Conservation (phyloP, 345 rosid species). For the Lepidium sativum region DNA sequence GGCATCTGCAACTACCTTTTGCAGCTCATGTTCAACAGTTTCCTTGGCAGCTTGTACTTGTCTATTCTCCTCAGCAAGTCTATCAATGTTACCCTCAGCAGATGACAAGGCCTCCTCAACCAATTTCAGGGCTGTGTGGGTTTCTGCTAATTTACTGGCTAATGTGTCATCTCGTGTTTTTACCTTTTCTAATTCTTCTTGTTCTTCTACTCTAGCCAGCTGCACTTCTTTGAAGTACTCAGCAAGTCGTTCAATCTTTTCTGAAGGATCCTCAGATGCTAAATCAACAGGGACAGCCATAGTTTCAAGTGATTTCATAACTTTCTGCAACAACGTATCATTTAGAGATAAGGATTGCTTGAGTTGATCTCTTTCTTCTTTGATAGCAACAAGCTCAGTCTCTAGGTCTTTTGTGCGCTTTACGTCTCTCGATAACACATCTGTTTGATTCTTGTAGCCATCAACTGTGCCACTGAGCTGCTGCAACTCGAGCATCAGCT, state of each 20-base stretch:
- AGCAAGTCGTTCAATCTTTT: constrained; percentile 56
- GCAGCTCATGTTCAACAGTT: constrained; percentile 47
- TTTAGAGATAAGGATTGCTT: constrained; percentile 53
- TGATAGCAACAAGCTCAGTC: constrained; percentile 43
- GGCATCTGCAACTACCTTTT: constrained; percentile 49
- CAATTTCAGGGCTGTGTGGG: constrained; percentile 34
- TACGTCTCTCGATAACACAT: constrained; percentile 40
- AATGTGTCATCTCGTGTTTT: constrained; percentile 41
- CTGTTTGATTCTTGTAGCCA: constrained; percentile 46
- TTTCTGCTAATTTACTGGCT: constrained; percentile 43
- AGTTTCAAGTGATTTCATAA: constrained; percentile 43
- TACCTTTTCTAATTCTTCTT: constrained; percentile 41
- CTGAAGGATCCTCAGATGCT: constrained; percentile 43
- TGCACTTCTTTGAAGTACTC: constrained; percentile 48
- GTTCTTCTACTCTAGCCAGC: constrained; percentile 38
- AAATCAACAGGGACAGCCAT: constrained; percentile 42
- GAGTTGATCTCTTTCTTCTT: constrained; percentile 48
- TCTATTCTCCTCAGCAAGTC: constrained; percentile 44
- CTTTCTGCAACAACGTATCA: constrained; percentile 41
- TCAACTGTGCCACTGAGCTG: constrained; percentile 41
- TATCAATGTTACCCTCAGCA: constrained; percentile 41
- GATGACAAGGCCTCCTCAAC: constrained; percentile 46
- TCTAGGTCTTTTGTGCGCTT: constrained; percentile 53
- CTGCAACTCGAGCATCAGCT: constrained; percentile 51
- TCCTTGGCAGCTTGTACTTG: constrained; percentile 42